phyloP scores from a whole-genome alignment of 2,329 filamentous ascomycete genomes.

The Pseudofabraea citricarpa region DNA sequence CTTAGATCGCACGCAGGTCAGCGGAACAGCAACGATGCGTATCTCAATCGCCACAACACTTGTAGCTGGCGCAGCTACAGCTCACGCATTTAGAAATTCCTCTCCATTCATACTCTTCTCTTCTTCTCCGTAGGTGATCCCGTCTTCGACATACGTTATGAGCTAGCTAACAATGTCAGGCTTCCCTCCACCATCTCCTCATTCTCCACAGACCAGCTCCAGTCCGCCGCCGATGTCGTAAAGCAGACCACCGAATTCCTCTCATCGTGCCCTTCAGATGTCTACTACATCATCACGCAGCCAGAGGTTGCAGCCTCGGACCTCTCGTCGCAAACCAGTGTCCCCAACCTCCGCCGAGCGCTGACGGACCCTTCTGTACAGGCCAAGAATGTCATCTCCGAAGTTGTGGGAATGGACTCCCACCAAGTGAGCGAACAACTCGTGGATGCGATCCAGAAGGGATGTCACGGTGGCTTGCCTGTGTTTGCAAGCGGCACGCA shows the following conservation, averaged over 20 bases:
- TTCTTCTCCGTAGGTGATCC: conserved; percentile 32
- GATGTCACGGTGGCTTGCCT: background rate
- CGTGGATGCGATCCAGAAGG: too few relatives aligned
- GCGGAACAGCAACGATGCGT: conserved; percentile 43
- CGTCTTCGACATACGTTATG: conserved; percentile 4
- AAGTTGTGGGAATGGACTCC: conserved; percentile 47
- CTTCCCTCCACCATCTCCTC: conserved; percentile 11
- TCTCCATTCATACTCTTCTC: conserved; percentile 89
- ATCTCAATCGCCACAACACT: conserved; percentile 44
- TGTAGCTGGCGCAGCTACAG: conserved; percentile 51
- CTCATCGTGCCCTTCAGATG: conserved; percentile 63
- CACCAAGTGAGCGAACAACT: conserved; percentile 35
- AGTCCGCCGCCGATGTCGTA: conserved; percentile 16
- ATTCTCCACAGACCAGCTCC: conserved; percentile 14
- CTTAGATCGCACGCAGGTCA: conserved; percentile 1
- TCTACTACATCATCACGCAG: conserved; percentile 76
- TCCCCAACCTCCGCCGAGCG: conserved; percentile 42
- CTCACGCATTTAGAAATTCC: conserved; percentile 75
- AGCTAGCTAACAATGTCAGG: conserved; percentile 9
- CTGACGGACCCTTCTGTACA: conserved; percentile 12
- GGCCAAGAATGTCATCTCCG: conserved; percentile 37
- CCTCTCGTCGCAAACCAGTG: conserved; percentile 47
- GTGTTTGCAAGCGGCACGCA: background rate
- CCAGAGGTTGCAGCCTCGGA: conserved; percentile 68
- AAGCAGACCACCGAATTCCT: conserved; percentile 40